Evolutionary conservation across 768 basidiomycete genomes (phyloP), one percentile per base, ranked within the genome.

Genomic region (Cubamyces lactineus): DNA sequence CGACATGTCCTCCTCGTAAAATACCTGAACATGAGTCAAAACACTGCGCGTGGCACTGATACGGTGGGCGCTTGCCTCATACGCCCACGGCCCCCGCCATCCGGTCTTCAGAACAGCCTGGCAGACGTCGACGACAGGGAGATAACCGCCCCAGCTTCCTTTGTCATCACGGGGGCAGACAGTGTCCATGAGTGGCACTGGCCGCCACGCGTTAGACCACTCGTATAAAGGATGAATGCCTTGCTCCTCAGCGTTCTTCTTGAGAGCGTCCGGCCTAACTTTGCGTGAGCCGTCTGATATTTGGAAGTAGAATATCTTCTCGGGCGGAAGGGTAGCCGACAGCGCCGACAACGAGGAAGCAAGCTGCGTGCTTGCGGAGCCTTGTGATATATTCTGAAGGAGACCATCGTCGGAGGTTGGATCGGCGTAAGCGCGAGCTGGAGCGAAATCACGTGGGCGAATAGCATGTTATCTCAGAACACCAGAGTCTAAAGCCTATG

Each of bases 251-350:
- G 73, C 71, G 38, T 24, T 53, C 38, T 55, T 49, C 23, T 16
- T 28, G 24, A 73, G 61, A 19, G 46, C 56, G 42, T 62, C 62
- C 13, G 68, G 67, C 15, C 41, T 26, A n/a, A 68, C 58, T 45
- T 56, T 65, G 8, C 63, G 62, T 46, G 67, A 66, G 30, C 69
- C 74, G 45, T 75, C 73, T 15, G 72, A 74, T 23, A 75, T 71
- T 51, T 73, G 74, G 24, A 75, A 59, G 61, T 72, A 75, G 62
- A 72, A 75, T 34, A 73, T 74, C 67, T 72, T 70, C 42, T 58
- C 53, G 1, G 66, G 59, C 3, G 68, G 61, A 23, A 71, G 24
- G 0, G 69, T 67, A n/a, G 43, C 41, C 8, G 65, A 56, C 42
- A 73, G 70, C 1, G 66, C 57, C 12, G 55, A 39, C 8, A 73